These are phyloP conservation scores for Phyllostachys edulis DNA, from an alignment of 176 grass and related monocot genomes.

Conservation along the genomic window DNA sequence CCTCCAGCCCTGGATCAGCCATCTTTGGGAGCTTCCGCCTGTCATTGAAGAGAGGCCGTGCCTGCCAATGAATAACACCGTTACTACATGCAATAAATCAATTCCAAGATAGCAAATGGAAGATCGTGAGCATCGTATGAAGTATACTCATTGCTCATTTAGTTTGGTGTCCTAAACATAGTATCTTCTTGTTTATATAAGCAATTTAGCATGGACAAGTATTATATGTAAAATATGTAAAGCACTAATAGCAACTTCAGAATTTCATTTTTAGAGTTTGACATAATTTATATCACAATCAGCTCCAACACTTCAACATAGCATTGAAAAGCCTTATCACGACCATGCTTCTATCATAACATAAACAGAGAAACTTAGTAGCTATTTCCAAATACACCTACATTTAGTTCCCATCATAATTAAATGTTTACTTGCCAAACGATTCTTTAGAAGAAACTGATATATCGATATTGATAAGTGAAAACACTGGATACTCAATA, in stretches of 20 bases:
- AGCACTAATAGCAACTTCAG: not conserved
- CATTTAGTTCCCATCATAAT: conserved; percentile 11
- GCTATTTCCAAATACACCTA: not conserved
- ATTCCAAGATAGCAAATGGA: not conserved
- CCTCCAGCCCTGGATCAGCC: conserved; percentile 68
- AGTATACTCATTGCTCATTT: not conserved
- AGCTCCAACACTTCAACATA: not conserved
- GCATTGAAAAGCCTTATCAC: not conserved
- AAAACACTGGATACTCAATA: not conserved
- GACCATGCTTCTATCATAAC: not conserved
- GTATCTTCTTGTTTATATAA: conserved; percentile 8
- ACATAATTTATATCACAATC: conserved; percentile 5
- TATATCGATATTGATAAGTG: not conserved
- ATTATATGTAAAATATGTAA: not conserved
- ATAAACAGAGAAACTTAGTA: not conserved
- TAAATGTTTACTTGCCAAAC: conserved; percentile 7
- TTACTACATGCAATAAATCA: not conserved
- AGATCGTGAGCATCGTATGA: not conserved
- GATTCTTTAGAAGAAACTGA: not conserved
- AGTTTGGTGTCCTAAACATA: conserved; percentile 10
- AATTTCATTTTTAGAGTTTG: not conserved
- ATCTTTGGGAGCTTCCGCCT: conserved; percentile 70
- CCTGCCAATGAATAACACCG: conserved; percentile 39
- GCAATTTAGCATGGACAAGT: not conserved
- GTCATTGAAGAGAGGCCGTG: conserved; percentile 80